phyloP scores from a whole-genome alignment of 2,329 filamentous ascomycete genomes.

The Emmonsia crescens region DNA sequence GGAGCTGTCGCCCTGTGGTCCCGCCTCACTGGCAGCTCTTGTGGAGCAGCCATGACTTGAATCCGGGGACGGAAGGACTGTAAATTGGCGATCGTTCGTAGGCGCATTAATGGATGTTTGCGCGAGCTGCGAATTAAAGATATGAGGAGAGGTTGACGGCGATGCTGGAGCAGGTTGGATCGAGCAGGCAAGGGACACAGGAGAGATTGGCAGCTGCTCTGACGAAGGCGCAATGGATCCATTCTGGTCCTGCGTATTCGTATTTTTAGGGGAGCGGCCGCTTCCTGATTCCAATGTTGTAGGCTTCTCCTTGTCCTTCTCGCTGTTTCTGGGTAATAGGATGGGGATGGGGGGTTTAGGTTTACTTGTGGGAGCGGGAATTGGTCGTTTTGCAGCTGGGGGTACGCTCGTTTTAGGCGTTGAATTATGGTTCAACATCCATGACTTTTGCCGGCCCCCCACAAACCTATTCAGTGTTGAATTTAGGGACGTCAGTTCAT shows the following conservation, averaged over 20 bases:
- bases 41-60: conserved; percentile 19
- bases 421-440: conserved; percentile 23
- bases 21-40: conserved; percentile 17
- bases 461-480: conserved; percentile 32
- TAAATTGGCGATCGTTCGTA: conserved; percentile 9
- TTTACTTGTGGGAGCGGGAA: conserved; percentile 14
- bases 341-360: not conserved
- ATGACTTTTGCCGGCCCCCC: conserved; percentile 27
- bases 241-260: not conserved
- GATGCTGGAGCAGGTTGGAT: conserved; percentile 1
- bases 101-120: conserved; percentile 1
- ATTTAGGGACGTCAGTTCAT: conserved; percentile 20
- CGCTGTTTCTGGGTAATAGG: not conserved
- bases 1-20: conserved; percentile 9
- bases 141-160: not conserved
- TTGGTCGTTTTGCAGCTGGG: conserved; percentile 11
- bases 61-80: conserved; percentile 40
- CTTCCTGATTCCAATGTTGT: not conserved
- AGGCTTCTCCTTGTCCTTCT: not conserved
- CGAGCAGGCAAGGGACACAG: not conserved
- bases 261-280: not conserved
- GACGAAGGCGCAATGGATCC: not conserved
- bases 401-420: not conserved
- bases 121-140: conserved; percentile 4
- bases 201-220: not conserved